Evolutionary conservation across 2,329 filamentous ascomycete genomes (phyloP), one percentile per base, ranked within the genome.

Genomic region (Pyrenophora graminea): DNA sequence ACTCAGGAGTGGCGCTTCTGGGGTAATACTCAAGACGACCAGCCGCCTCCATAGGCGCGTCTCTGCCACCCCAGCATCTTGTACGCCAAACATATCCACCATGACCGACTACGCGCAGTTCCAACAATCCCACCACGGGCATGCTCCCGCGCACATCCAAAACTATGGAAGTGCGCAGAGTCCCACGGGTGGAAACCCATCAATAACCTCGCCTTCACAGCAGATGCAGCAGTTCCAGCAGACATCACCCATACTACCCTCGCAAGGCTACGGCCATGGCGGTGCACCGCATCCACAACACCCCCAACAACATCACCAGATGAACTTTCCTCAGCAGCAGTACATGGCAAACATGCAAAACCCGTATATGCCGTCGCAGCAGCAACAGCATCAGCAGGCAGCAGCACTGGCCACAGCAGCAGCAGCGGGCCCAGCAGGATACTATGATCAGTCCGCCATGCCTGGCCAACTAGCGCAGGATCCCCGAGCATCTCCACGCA

Each of bases 321-420:
- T 87, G 82, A 90, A 86, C 77, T 97, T 96, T 74, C 85, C 89
- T 17, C 44, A 48, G 67, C 84, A 88, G 71, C 93, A 91, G 70
- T 88, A 92, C 50, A 80, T 88, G 55, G 84, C 87, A 59, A 82
- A 82, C 66, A 91, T 96, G 85, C 87, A 89, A 46, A 78, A 80
- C 53, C 77, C 77, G 18, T 96, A 96, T 51, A 90, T 93, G 75
- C 87, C 88, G 30, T 84, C 88, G 17, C 90, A 91, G 39, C 90
- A 96, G 91, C 89, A 27, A 96, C 92, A 1, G 92, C 93, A 21
- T 91, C 93, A 2, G 92, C 91, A 96, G 74, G 91, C 91, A 12
- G 92, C 93, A 42, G 92, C 92, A 51, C 94, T 96, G 90, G 92
- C 89, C 18, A 96, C 92, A 1, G 93, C 93, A 15, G 92, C 93